Percentiles rank a stretch among this genome's conserved stretches.
Conservation (phyloP, 176 grass and related monocot species). For the Carex kokanica region DNA sequence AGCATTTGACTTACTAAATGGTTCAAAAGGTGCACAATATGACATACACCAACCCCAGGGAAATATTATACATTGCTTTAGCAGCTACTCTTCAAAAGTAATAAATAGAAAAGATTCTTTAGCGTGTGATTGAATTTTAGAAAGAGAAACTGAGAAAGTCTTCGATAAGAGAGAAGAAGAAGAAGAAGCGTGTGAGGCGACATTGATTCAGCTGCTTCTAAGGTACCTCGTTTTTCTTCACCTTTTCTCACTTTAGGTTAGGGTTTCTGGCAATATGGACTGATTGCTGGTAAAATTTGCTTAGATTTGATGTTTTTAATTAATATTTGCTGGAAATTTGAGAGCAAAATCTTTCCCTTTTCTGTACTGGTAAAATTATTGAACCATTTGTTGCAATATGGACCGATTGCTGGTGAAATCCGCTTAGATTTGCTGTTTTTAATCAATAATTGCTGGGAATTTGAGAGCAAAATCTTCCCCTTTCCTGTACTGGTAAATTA, state of each 20-base stretch:
- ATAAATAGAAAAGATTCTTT: neutral
- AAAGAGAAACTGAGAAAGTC: neutral
- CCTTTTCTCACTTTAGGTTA: neutral
- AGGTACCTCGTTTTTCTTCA: neutral
- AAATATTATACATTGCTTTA: neutral
- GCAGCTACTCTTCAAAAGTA: neutral
- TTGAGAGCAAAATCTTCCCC: too few relatives aligned
- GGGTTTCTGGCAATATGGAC: neutral
- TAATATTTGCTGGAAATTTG: too few relatives aligned
- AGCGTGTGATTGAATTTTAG: slow-evolving; percentile 10
- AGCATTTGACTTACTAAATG: too few relatives aligned
- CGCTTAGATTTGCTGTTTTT: too few relatives aligned
- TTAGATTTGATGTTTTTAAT: too few relatives aligned
- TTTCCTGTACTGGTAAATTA: too few relatives aligned
- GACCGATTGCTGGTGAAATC: too few relatives aligned
- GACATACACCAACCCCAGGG: neutral
- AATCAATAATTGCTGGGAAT: too few relatives aligned
- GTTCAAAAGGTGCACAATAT: neutral
- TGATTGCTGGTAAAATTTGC: too few relatives aligned
- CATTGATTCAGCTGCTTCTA: neutral
- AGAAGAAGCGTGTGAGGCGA: neutral
- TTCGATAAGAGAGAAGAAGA: neutral
- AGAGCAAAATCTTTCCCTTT: too few relatives aligned
- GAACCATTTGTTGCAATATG: neutral
- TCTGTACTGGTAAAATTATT: neutral